phyloP scores from a whole-genome alignment of 768 basidiomycete genomes.

The Suillus ampliporus region DNA sequence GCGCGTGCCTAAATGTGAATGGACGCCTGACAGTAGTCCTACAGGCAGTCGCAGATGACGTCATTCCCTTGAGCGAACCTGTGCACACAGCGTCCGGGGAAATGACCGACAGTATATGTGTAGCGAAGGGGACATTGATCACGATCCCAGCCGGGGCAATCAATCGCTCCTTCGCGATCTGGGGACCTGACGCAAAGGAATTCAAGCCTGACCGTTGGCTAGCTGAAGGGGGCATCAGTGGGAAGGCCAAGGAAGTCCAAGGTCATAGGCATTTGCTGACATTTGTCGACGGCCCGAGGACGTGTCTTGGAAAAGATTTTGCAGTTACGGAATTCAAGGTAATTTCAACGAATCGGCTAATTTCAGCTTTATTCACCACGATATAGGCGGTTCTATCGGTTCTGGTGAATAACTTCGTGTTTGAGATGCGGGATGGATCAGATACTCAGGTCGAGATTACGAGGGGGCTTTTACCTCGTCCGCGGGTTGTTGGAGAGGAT shows the following conservation, averaged over 20 bases:
- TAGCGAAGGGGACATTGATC: conserved; percentile 56
- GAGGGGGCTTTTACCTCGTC: conserved; percentile 38
- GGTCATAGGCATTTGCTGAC: conserved; percentile 35
- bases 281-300: conserved; percentile 36
- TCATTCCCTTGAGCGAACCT: conserved; percentile 61
- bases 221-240: conserved; percentile 14
- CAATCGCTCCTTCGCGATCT: conserved; percentile 51
- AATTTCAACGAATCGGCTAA: not conserved
- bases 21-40: not conserved
- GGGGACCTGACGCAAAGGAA: conserved; percentile 34
- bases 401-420: conserved; percentile 45
- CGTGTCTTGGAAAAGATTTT: conserved; percentile 35
- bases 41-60: conserved; percentile 57
- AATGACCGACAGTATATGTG: conserved; percentile 43
- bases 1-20: not conserved
- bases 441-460: conserved; percentile 36
- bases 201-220: conserved; percentile 32
- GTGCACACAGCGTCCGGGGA: conserved; percentile 48
- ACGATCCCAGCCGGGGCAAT: conserved; percentile 49
- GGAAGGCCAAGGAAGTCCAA: conserved; percentile 26
- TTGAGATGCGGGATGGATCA: conserved; percentile 41
- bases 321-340: conserved; percentile 36
- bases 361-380: not conserved
- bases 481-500: conserved; percentile 34
- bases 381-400: conserved; percentile 19